phyloP scores from a whole-genome alignment of 176 grass and related monocot genomes.

The Bromus sterilis region DNA sequence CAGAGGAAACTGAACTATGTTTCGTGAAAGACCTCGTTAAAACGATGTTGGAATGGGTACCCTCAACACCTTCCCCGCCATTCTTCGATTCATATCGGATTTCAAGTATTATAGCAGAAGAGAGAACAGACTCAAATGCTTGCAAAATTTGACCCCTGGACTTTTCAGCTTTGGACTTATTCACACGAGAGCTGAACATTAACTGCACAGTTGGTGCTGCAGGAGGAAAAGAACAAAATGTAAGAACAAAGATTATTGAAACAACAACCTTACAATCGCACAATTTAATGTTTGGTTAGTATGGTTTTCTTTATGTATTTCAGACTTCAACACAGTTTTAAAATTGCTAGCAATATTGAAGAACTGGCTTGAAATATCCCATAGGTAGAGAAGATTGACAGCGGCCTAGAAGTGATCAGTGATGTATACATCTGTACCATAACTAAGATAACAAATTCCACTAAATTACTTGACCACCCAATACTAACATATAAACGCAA shows the following conservation, averaged over 20 bases:
- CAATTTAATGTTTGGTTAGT: neutral
- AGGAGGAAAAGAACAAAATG: conserved; percentile 8
- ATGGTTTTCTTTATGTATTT: neutral
- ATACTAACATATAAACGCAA: conserved; percentile 5
- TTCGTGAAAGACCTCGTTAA: conserved; percentile 61
- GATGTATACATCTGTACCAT: neutral
- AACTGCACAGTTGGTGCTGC: conserved; percentile 79
- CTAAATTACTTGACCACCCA: neutral
- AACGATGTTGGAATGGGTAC: conserved; percentile 34
- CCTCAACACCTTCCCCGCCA: conserved; percentile 15
- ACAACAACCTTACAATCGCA: neutral
- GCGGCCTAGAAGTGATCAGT: neutral
- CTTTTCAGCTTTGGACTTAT: conserved; percentile 81
- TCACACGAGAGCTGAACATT: conserved; percentile 57
- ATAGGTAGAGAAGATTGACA: neutral
- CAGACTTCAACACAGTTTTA: neutral
- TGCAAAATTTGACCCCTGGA: conserved; percentile 78
- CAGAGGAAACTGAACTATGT: conserved; percentile 50
- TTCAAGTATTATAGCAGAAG: conserved; percentile 83
- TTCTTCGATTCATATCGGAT: conserved; percentile 65
- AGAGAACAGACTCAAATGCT: conserved; percentile 85
- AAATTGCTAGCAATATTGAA: neutral
- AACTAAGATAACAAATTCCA: neutral
- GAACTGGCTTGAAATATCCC: neutral
- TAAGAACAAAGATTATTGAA: conserved; percentile 15